Evolutionary conservation across 1,284 basidiomycete species (phyloP), one percentile per base, ranked within the genome.

Genomic region (Irpex lacteus): DNA sequence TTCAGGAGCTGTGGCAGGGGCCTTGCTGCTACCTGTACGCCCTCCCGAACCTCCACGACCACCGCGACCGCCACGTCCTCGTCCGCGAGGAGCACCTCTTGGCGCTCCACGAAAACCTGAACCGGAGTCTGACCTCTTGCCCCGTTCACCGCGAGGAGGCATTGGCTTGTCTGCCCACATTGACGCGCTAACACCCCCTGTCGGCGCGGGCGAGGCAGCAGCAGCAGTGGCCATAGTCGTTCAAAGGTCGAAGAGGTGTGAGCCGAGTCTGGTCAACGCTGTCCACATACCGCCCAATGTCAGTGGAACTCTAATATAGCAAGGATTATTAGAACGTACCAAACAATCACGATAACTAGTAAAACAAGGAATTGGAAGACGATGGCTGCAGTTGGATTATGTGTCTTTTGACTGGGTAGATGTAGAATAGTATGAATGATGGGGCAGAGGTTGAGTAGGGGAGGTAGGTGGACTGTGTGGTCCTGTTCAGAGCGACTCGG

Each of bases 71-170:
- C 50, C 18, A 34, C 26, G 54, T 56, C 26, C 73, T 59, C 71
- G 73, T 64, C 78, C 75, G 44, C 77, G 72, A 40, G 71, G 63
- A n/a, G 73, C 70, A 47, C 71, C 70, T 61, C 68, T 71, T 49
- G 66, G 62, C 15, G 61, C 21, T 5, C 77, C 76, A 57, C 80
- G 82, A 69, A 85, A 84, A 34, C 84, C 79, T 38, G 82, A 77
- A 8, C 81, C 82, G 63, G 81, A 73, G 47, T 87, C 86, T 54
- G 77, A 77, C 26, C 58, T 36, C 40, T 73, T 72, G 57, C 78
- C 74, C 85, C 85, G 85, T 60, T 78, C 79, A 62, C 73, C 71
- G 60, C 78, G 77, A 60, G 66, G 61, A 50, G 71, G 65, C 60
- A 49, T 66, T 58, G 72, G 66, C 65, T 72, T 66, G 58, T 61